phyloP scores from a whole-genome alignment of 805 yeast species.

The Yarrowia sp. region DNA sequence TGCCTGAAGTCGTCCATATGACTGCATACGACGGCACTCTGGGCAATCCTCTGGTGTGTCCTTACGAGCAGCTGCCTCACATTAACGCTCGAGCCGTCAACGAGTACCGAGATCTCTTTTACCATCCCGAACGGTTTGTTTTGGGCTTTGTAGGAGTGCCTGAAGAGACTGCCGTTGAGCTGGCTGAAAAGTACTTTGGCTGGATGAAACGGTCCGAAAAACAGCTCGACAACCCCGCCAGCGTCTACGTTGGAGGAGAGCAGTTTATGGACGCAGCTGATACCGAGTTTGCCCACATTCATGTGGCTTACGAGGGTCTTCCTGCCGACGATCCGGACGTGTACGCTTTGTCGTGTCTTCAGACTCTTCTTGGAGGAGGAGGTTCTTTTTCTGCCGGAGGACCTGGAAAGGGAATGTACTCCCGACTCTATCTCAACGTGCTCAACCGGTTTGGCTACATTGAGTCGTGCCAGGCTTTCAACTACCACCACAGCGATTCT shows the following conservation, averaged over 20 bases:
- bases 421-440: conserved; percentile 86
- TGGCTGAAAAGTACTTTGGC: conserved; percentile 63
- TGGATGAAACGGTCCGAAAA: conserved; percentile 45
- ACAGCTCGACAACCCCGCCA: neutral
- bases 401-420: conserved; percentile 98
- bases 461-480: conserved; percentile 83
- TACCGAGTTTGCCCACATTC: conserved; percentile 80
- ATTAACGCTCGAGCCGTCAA: conserved; percentile 53
- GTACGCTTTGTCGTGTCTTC: conserved; percentile 85
- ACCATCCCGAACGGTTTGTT: conserved; percentile 75
- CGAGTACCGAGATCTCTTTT: conserved; percentile 62
- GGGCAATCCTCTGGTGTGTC: conserved; percentile 84
- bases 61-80: conserved; percentile 58
- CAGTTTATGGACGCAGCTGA: conserved; percentile 44
- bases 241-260: conserved; percentile 34
- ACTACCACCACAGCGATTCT: conserved; percentile 84
- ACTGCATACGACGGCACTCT: conserved; percentile 76
- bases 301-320: conserved; percentile 83
- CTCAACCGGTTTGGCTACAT: conserved; percentile 87
- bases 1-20: conserved; percentile 87
- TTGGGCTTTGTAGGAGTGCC: conserved; percentile 85
- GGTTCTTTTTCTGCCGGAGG: conserved; percentile 98
- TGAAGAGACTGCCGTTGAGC: conserved; percentile 61
- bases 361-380: conserved; percentile 91
- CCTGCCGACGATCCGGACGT: conserved; percentile 81